Evolutionary conservation across 1,284 basidiomycete species (phyloP), one percentile per base, ranked within the genome.

Genomic region (Cryptococcus amylolentus): DNA sequence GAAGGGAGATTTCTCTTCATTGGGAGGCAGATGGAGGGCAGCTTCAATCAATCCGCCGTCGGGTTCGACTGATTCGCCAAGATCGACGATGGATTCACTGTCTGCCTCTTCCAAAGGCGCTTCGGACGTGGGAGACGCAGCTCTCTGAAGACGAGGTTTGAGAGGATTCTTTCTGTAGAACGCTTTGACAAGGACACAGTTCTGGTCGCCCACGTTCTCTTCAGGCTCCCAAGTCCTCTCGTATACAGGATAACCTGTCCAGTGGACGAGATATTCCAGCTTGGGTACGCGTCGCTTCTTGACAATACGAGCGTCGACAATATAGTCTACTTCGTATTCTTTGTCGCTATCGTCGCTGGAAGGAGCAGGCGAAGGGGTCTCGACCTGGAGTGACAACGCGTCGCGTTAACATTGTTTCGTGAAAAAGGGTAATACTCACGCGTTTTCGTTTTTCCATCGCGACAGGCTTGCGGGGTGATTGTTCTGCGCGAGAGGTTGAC

Each of bases 161-260:
- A 37, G 47, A 9, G 71, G 72, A 40, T 70, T 38, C 31, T 59
- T 54, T 28, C 53, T 49, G 52, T 69, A 72, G 49, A 71, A 71
- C 2, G 62, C 62, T 4, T 69, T 20, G 13, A 72, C 71, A 14
- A 66, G 68, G 16, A 67, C 66, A 57, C 72, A 6, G 16, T 18
- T 79, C 55, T 82, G 79, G 66, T 69, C 64, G 27, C 73, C 67
- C 35, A 75, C 66, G 51, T 73, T 65, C 23, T 56, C 58, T 9
- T 68, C 73, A 1, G 46, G 42, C 3, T 68, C 72, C 73, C 73
- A 75, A 2, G 66, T 62, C 4, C 67, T 59, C 13, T 75, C 73
- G 14, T 61, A 47, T 7, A 45, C 42, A 23, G 44, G 48, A 47
- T 73, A 75, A 1, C 62, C 67, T 26, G 64, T 60, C 73, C 73